Evolutionary conservation across 768 basidiomycete species (phyloP).

Genomic region (Leucosporidium creatinivorum): DNA sequence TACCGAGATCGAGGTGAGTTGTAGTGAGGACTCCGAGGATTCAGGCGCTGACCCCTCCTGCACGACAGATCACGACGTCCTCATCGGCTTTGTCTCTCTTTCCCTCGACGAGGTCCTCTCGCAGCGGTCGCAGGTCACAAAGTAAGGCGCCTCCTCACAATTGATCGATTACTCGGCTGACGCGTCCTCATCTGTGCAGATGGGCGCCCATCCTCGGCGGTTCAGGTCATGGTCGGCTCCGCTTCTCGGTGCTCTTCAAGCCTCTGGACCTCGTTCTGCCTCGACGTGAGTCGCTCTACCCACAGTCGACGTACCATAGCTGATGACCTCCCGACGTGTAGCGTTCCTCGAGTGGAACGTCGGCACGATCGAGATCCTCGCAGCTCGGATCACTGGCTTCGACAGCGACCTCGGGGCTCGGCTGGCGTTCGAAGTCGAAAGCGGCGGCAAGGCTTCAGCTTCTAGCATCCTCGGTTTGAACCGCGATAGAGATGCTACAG

Average conservation of each 20-base stretch:
- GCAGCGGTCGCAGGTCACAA: slow-evolving; percentile 16
- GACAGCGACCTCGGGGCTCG: no score
- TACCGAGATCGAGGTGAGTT: slow-evolving; percentile 26
- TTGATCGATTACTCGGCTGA: neutral
- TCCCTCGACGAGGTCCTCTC: slow-evolving; percentile 5
- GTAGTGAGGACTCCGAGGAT: no score
- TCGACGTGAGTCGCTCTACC: neutral
- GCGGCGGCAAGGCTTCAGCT: no score
- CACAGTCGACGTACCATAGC: neutral
- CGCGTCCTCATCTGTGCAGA: neutral
- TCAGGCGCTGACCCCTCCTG: neutral
- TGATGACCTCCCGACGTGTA: neutral
- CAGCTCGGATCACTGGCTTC: no score
- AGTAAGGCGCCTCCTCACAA: neutral
- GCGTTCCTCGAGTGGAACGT: no score
- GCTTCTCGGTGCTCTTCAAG: slow-evolving; percentile 22
- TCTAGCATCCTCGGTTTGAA: no score
- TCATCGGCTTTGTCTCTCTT: slow-evolving; percentile 17
- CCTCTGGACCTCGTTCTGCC: slow-evolving; percentile 15
- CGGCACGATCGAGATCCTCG: no score
- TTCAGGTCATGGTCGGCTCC: slow-evolving; percentile 18
- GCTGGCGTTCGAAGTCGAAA: no score
- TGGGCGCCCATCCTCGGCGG: slow-evolving; percentile 12
- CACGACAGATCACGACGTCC: slow-evolving; percentile 17
- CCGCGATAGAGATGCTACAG: no score